Percentiles rank a stretch among this genome's conserved stretches.
These are phyloP conservation scores for Eucalyptus pauciflora DNA, from an alignment of 345 rosid species.

Conservation along the genomic window DNA sequence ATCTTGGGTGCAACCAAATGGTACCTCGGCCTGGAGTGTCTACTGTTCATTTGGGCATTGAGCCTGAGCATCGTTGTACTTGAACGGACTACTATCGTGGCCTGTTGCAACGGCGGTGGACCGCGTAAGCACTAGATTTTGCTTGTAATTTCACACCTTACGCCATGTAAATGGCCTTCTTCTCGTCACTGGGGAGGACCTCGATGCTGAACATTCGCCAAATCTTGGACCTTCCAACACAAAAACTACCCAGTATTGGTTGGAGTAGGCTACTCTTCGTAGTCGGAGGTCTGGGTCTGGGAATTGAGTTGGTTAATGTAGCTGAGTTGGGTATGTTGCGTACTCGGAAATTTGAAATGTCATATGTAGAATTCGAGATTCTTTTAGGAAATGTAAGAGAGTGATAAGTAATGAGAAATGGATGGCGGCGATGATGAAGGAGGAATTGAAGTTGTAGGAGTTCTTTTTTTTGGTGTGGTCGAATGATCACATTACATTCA, in stretches of 20 bases:
- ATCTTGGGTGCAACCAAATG: too few species aligned
- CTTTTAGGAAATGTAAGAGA: background rate
- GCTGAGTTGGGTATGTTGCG: background rate
- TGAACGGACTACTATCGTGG: background rate
- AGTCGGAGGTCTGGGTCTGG: background rate
- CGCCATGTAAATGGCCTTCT: background rate
- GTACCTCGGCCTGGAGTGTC: too few species aligned
- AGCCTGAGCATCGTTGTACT: background rate
- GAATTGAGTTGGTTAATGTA: background rate
- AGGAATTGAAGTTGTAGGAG: too few species aligned
- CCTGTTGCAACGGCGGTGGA: background rate
- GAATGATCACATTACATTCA: background rate
- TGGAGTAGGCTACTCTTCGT: background rate
- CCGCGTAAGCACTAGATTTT: background rate
- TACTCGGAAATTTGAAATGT: too few species aligned
- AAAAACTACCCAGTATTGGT: background rate
- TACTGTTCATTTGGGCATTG: background rate
- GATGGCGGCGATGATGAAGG: too few species aligned
- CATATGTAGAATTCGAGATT: background rate
- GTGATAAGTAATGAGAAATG: too few species aligned
- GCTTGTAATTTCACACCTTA: background rate
- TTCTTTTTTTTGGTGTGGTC: too few species aligned
- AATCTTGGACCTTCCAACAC: background rate
- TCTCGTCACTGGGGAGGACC: background rate
- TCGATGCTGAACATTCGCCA: background rate